Evolutionary conservation across 192 early-diverging fungal genomes (phyloP), one percentile per base, ranked within the genome.

Genomic region (Gryganskiella cystojenkinii): DNA sequence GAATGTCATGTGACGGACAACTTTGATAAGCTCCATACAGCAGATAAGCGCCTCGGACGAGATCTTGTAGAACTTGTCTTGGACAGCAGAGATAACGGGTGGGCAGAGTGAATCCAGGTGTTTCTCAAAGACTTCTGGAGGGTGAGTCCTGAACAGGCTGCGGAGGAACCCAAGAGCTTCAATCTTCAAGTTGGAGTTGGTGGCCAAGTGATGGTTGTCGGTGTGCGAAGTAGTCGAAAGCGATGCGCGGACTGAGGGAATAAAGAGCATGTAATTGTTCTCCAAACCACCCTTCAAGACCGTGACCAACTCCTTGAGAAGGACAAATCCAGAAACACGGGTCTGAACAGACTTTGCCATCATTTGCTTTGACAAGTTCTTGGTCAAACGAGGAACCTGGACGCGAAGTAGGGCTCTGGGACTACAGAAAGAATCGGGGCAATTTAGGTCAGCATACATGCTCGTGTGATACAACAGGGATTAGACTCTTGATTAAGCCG

Each of bases 51-150:
- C 91, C 52, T 95, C 94, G 3, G 92, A 86, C 0, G 86, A 88
- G 47, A 95, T 92, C 71, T 94, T 96, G 84, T 95, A 95, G 70
- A 93, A 96, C 49, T 90, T 92, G 74, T 95, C 95, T 42, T 85
- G 73, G 22, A 91, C 85, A 0, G 90, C 82, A 19, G 81, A 59
- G 30, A 92, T 84, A 52, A 95, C 83, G 25, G 90, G 85, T 7
- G 88, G 84, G 33, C 92, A 89, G 15, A 96, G 70, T 20, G 79
- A 65, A 49, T 64, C 79, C 11, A 93, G 69, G 65, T 89, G 74
- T 27, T 72, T 70, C 11, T 89, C 83, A 56, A 95, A 88, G 6
- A 85, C 80, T 3, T 87, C 71, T 0, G 93, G 70, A 17, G 79
- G 25, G 74, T 93, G 91, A 7, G 83, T 81, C 24, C 80, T 72